Evolutionary conservation across 2,329 filamentous ascomycete genomes (phyloP), one percentile per base, ranked within the genome.

Genomic region (Myrmaecium sp.): DNA sequence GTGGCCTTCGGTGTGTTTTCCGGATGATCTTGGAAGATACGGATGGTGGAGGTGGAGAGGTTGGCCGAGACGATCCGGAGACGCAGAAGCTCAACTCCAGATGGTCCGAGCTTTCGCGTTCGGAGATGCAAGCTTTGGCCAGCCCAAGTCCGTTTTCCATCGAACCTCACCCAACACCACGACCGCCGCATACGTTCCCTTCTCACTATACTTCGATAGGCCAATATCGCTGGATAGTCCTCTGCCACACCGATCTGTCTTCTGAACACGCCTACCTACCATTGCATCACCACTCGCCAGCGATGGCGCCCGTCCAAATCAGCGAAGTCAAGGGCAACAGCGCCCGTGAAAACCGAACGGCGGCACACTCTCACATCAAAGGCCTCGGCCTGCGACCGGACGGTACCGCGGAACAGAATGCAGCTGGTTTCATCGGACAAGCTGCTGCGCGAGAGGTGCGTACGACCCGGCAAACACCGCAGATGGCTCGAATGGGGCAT

Each of bases 361-460:
- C 89, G 34, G 79, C 86, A 41, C 89, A 98, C 58, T 94, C 86
- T 28, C 89, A 98, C 57, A 98, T 98, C 66, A 92, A 83, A 52
- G 89, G 89, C 27, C 66, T 98, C 21, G 89, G 89, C 11, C 59
- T 98, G 40, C 79, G 80, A 46, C 51, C 69, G 26, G 81, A 93
- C 72, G 89, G 89, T 36, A 74, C 69, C 27, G 82, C 89, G 35
- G 84, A 93, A 49, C 69, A 68, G 37, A 69, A 79, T 34, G 68
- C 72, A 17, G 69, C 72, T 39, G 89, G 89, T 18, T 98, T 95
- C 46, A 75, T 95, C 25, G 89, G 89, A 27, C 89, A 98, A 54
- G 65, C 67, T 29, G 66, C 74, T 33, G 89, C 89, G 35, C 71
- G 89, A 59, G 89, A 98, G 68, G 82, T 91, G 58, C 37, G 60